Percentiles rank a stretch among this genome's conserved stretches.
These are phyloP conservation scores for Pichia paraexigua DNA, from an alignment of 805 yeast genomes.

Conservation along the genomic window DNA sequence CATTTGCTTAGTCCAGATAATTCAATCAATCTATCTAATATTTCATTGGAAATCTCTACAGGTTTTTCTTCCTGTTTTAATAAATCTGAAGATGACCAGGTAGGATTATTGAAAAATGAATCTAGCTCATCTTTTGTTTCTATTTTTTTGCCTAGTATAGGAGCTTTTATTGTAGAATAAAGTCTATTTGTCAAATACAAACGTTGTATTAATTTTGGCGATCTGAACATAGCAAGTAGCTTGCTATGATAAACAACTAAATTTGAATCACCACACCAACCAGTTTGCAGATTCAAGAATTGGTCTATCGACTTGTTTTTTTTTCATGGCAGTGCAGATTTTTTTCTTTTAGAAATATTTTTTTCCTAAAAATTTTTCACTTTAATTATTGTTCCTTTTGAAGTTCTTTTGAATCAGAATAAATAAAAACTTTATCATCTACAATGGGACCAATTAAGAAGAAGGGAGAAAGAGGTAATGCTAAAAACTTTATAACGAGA, in stretches of 20 bases:
- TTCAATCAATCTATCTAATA: conserved; percentile 30
- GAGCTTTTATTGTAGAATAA: background rate
- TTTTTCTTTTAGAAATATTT: background rate
- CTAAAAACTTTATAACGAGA: conserved; percentile 86
- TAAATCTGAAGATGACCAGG: conserved; percentile 24
- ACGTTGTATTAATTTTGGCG: background rate
- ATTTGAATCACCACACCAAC: background rate
- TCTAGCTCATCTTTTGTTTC: conserved; percentile 13
- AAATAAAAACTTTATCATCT: background rate
- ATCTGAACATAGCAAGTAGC: background rate
- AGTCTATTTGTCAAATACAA: background rate
- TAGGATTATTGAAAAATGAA: conserved; percentile 13
- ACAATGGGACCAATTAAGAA: conserved; percentile 63
- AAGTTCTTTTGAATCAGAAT: background rate
- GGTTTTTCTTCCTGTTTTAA: conserved; percentile 7
- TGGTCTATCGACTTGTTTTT: background rate
- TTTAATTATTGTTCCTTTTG: background rate
- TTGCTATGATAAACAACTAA: background rate
- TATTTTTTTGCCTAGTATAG: conserved; percentile 11
- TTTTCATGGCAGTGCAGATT: conserved; percentile 8
- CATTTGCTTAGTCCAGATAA: conserved; percentile 41
- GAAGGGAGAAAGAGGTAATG: conserved; percentile 81
- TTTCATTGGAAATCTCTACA: conserved; percentile 9
- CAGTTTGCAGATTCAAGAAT: background rate
- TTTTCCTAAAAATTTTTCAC: conserved; percentile 1